Conservation (phyloP, 345 rosid genomes). For the Gossypium sturtianum region DNA sequence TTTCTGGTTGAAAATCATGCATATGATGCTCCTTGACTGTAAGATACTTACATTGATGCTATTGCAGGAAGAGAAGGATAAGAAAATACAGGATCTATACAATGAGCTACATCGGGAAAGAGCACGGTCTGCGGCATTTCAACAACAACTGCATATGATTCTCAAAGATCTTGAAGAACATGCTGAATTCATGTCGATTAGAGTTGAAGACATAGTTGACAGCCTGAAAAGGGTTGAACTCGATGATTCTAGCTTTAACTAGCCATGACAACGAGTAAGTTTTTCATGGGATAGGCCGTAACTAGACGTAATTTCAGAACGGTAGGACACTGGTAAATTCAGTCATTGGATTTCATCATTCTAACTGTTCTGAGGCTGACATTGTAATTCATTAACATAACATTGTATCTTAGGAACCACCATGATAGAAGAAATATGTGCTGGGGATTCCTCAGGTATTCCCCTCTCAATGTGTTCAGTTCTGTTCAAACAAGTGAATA, state of each 20-base stretch:
- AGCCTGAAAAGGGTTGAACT: constrained; percentile 34
- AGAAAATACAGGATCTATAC: constrained; percentile 31
- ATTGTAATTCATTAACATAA: no score
- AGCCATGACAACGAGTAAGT: not conserved
- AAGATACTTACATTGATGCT: not conserved
- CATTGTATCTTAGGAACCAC: no score
- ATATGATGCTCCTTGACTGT: not conserved
- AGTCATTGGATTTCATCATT: no score
- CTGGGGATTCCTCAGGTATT: no score
- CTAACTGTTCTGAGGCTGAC: no score
- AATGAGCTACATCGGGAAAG: constrained; percentile 29
- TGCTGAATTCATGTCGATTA: constrained; percentile 26
- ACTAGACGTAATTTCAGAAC: not conserved
- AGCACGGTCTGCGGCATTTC: constrained; percentile 24
- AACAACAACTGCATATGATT: constrained; percentile 23
- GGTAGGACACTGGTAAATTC: not conserved
- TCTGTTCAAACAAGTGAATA: no score
- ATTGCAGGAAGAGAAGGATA: constrained; percentile 36
- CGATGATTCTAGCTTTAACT: constrained; percentile 10
- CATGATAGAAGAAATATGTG: no score
- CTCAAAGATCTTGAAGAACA: constrained; percentile 35
- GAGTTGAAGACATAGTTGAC: constrained; percentile 32
- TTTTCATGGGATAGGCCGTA: not conserved
- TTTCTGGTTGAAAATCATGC: not conserved
- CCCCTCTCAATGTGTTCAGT: no score